Evolutionary conservation across 345 rosid species (phyloP).

Genomic region (Eucalyptus erythrocorys): DNA sequence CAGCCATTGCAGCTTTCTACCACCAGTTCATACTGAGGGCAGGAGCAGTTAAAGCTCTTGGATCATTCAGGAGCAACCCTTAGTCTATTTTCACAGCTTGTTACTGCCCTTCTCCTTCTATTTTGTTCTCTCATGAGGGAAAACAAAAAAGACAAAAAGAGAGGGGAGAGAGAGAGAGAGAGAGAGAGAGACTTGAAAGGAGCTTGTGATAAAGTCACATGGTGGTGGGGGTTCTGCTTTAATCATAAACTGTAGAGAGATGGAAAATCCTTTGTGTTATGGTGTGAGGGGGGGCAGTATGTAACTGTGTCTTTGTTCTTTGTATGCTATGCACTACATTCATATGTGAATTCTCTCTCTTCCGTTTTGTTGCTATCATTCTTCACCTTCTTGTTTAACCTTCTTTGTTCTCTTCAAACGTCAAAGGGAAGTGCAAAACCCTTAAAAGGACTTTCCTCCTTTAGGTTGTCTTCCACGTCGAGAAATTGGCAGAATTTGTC

Average conservation of each 20-base stretch:
- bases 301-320: background rate
- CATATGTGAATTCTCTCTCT: background rate
- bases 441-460: background rate
- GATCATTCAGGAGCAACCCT: constrained; percentile 11
- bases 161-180: background rate
- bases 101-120: background rate
- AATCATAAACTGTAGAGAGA: background rate
- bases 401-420: background rate
- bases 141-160: background rate
- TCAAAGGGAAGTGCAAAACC: background rate
- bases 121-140: background rate
- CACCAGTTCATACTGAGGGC: constrained; percentile 5
- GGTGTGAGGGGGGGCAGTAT: background rate
- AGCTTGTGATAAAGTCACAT: background rate
- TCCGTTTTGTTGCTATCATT: background rate
- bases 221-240: background rate
- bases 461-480: background rate
- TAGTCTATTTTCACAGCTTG: background rate
- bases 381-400: background rate
- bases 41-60: constrained; percentile 7
- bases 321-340: background rate
- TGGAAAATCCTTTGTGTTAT: background rate
- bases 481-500: background rate
- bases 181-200: background rate
- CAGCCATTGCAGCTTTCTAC: constrained; percentile 6